A percentile compares a stretch with the other conserved stretches of the same genome.
Conservation (phyloP, 495 filamentous ascomycete species). For the Hypoxylon perforatum region DNA sequence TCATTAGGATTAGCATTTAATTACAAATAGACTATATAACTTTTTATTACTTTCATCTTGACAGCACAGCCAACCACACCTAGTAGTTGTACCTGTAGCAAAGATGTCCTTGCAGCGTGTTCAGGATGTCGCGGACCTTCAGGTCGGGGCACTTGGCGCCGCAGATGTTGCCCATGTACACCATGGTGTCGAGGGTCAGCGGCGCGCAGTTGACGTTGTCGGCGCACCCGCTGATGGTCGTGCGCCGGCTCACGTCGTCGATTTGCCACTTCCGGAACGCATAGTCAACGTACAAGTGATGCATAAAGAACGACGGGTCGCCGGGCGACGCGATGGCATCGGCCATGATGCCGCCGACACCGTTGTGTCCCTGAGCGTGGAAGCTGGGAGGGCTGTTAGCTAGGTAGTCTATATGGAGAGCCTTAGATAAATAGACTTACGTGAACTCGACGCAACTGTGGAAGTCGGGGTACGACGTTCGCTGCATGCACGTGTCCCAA, state of each 20-base stretch:
- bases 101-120: slow-evolving; percentile 46
- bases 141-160: slow-evolving; percentile 52
- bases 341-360: slow-evolving; percentile 60
- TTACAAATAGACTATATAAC: not conserved
- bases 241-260: slow-evolving; percentile 27
- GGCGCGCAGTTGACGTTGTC: slow-evolving; percentile 42
- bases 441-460: slow-evolving; percentile 49
- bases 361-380: slow-evolving; percentile 49
- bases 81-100: slow-evolving; percentile 50
- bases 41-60: no score
- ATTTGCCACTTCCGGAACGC: slow-evolving; percentile 74
- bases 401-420: not conserved
- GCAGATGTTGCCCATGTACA: slow-evolving; percentile 51
- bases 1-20: not conserved
- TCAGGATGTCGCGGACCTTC: slow-evolving; percentile 46
- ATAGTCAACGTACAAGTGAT: slow-evolving; percentile 73
- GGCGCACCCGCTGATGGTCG: slow-evolving; percentile 47
- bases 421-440: slow-evolving; percentile 25
- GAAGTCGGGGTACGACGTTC: slow-evolving; percentile 47
- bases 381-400: slow-evolving; percentile 19
- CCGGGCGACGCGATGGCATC: slow-evolving; percentile 66
- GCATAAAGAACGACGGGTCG: slow-evolving; percentile 72
- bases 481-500: slow-evolving; percentile 43
- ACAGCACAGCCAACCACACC: not conserved
- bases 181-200: slow-evolving; percentile 50